These are phyloP conservation scores for Carex scoparia DNA, from an alignment of 176 grass and related monocot species.

Conservation along the genomic window DNA sequence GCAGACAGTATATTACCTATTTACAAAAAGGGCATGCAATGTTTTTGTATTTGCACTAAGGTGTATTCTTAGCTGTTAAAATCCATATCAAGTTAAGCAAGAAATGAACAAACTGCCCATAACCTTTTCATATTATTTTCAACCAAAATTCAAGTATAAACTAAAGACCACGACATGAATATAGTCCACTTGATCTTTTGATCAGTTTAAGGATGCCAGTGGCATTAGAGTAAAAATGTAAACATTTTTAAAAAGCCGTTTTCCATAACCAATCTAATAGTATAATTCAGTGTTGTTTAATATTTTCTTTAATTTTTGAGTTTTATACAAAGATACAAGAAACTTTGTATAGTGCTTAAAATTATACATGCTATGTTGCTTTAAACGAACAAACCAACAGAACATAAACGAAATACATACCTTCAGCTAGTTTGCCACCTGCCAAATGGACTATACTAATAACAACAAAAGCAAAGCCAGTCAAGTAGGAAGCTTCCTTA, in stretches of 20 bases:
- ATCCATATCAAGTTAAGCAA: neutral
- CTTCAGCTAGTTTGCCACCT: constrained; percentile 66
- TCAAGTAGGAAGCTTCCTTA: constrained; percentile 48
- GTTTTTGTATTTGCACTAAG: neutral
- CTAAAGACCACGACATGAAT: neutral
- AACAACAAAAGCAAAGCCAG: constrained; percentile 67
- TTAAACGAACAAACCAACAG: neutral
- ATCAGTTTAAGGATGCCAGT: neutral
- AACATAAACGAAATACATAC: constrained; percentile 24
- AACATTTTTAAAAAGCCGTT: neutral
- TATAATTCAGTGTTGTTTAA: neutral
- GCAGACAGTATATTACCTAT: neutral
- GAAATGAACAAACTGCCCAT: neutral
- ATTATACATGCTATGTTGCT: neutral
- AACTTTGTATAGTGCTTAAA: neutral
- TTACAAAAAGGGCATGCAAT: neutral
- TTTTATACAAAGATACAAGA: neutral
- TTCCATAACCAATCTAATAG: neutral
- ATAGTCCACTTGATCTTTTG: neutral
- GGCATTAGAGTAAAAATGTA: neutral
- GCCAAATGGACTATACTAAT: constrained; percentile 60
- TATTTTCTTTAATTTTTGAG: neutral
- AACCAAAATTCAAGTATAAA: neutral
- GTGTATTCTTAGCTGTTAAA: neutral
- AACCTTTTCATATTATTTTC: neutral